These are phyloP conservation scores for Coprinopsis strossmayeri DNA, from an alignment of 768 basidiomycete genomes.

Conservation along the genomic window DNA sequence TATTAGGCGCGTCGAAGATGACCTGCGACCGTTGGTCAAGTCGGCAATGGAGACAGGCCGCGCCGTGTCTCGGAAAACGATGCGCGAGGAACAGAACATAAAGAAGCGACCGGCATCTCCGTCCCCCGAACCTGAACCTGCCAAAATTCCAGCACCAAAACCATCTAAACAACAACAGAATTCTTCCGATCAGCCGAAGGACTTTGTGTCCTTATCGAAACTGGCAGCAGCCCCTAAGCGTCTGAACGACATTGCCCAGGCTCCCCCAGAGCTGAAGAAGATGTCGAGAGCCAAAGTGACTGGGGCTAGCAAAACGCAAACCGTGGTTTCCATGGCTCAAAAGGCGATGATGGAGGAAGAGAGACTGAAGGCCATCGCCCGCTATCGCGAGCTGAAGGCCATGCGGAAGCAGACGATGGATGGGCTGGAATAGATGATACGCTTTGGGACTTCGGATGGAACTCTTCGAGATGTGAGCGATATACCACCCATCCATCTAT, in stretches of 20 bases:
- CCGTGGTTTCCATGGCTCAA: constrained; percentile 67
- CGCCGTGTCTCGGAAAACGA: constrained; percentile 38
- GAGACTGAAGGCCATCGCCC: constrained; percentile 58
- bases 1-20: constrained; percentile 72
- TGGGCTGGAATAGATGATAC: neutral
- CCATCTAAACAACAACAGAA: constrained; percentile 13
- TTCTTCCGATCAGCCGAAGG: constrained; percentile 25
- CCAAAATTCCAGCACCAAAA: constrained; percentile 9
- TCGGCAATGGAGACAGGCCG: constrained; percentile 55
- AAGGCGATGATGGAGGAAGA: constrained; percentile 73
- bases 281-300: constrained; percentile 28
- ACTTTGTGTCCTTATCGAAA: constrained; percentile 43
- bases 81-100: constrained; percentile 29
- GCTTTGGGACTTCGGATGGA: neutral
- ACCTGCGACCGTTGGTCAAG: constrained; percentile 59
- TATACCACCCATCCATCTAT: too few species aligned
- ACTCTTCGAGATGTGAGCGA: too few species aligned
- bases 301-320: constrained; percentile 26
- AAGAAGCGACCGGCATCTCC: constrained; percentile 17
- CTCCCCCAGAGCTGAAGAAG: constrained; percentile 59
- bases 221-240: constrained; percentile 57
- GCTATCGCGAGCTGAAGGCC: constrained; percentile 66
- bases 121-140: constrained; percentile 1
- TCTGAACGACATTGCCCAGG: constrained; percentile 65
- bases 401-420: constrained; percentile 22